A percentile compares a stretch with the other conserved stretches of the same genome.
Evolutionary conservation across 78 protist genomes (phyloP).

Genomic region (Acrasis kona): DNA sequence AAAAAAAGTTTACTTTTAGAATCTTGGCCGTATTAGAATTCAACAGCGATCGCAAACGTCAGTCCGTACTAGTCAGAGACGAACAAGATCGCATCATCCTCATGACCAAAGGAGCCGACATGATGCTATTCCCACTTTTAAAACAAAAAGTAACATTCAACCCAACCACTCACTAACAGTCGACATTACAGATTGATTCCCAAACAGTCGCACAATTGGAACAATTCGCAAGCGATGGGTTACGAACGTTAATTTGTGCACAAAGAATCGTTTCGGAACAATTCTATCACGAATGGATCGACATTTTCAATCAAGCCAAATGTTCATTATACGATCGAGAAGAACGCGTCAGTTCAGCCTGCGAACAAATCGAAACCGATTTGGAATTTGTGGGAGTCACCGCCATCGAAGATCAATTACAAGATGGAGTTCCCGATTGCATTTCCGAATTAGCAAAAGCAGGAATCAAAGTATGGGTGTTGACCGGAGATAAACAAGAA

Average conservation of each 20-base stretch:
- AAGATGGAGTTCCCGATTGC: constrained; percentile 67
- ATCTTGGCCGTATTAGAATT: constrained; percentile 27
- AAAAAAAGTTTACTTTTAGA: not conserved
- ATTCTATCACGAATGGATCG: constrained; percentile 1
- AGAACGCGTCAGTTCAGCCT: not conserved
- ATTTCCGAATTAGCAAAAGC: constrained; percentile 31
- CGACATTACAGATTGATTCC: not conserved
- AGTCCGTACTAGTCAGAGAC: constrained; percentile 50
- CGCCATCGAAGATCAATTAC: constrained; percentile 78
- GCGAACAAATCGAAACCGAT: constrained; percentile 43
- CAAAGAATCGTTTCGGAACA: not conserved
- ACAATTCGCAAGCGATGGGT: constrained; percentile 57
- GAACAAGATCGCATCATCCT: not conserved
- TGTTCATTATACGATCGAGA: not conserved
- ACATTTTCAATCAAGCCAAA: not conserved
- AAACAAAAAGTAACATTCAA: no score
- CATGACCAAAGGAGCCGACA: constrained; percentile 55
- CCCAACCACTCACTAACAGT: not conserved
- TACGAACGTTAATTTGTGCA: constrained; percentile 58
- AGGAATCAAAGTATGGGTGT: constrained; percentile 75
- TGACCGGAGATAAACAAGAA: constrained; percentile 80
- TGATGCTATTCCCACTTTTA: not conserved
- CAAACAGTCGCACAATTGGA: not conserved
- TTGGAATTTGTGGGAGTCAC: constrained; percentile 55
- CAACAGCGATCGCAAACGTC: constrained; percentile 44